Evolutionary conservation across 495 filamentous ascomycete species (phyloP), one percentile per base, ranked within the genome.

Genomic region (Melanomma pulvis-pyrius): DNA sequence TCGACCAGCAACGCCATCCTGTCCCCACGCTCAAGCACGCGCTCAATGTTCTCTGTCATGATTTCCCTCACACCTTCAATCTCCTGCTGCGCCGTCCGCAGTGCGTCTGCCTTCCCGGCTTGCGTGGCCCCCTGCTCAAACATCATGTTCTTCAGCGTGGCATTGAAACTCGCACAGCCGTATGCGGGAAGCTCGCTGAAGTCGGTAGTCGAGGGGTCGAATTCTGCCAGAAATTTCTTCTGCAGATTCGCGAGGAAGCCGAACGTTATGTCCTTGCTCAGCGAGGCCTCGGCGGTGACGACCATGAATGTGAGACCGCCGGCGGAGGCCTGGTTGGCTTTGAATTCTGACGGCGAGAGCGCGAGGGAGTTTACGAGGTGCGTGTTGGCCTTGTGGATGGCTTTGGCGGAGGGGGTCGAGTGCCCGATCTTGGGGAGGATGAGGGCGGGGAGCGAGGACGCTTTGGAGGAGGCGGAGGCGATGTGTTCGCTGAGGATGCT

Each of bases 21-120:
- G 82, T 97, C 94, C 19, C 94, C 94, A 1, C 94, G 81, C 84
- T 99, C 94, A 51, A 99, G 76, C 71, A 99, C 86, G 59, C 92
- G 82, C 84, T 99, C 94, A 70, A 99, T 99, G 78, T 98, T 99
- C 80, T 96, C 87, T 58, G 93, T 97, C 94, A 99, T 99, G 74
- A 99, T 96, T 30, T 92, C 92, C 49, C 89, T 81, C 46, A 96
- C 94, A 67, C 90, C 91, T 60, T 96, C 92, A 70, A 99, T 97
- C 80, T 98, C 96, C 28, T 83, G 80, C 74, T 90, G 88, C 30
- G 88, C 93, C 58, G 89, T 92, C 39, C 83, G 80, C 21, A 98
- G 86, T 58, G 94, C 92, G 79, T 98, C 96, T 46, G 92, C 82
- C 69, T 89, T 84, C 28, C 87, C 88, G 28, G 75, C 80, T 66